These are phyloP conservation scores for Penicillium brevicompactum DNA, from an alignment of 2,329 filamentous ascomycete species.

Conservation along the genomic window DNA sequence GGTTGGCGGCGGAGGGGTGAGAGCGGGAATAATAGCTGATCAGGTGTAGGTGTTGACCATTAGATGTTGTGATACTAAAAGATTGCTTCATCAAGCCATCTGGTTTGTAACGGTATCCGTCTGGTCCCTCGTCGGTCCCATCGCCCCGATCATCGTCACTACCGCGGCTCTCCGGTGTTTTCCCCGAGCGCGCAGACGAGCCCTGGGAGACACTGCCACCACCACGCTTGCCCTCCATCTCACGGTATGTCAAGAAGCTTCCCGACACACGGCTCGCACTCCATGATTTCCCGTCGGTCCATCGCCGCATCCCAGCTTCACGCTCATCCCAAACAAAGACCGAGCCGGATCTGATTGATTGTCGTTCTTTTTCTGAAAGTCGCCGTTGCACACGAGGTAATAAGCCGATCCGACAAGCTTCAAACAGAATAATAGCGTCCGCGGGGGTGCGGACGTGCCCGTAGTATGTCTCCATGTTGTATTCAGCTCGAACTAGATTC, in stretches of 20 bases:
- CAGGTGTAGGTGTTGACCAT: slow-evolving; percentile 87
- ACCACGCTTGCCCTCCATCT: slow-evolving; percentile 98
- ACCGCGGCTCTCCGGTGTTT: slow-evolving; percentile 79
- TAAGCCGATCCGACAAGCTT: slow-evolving; percentile 87
- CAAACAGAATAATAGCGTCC: slow-evolving; percentile 98
- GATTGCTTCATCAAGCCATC: slow-evolving; percentile 99
- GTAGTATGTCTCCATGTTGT: slow-evolving; percentile 89
- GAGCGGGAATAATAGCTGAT: slow-evolving; percentile 95
- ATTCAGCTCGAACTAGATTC: background rate
- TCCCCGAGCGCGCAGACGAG: slow-evolving; percentile 62
- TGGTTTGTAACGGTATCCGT: slow-evolving; percentile 91
- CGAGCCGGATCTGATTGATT: slow-evolving; percentile 92
- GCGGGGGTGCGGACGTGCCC: slow-evolving; percentile 92
- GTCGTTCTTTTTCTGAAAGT: slow-evolving; percentile 93
- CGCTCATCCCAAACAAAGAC: slow-evolving; percentile 99
- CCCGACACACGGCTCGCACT: slow-evolving; percentile 96
- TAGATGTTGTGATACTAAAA: slow-evolving; percentile 95
- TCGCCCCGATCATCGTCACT: slow-evolving; percentile 80
- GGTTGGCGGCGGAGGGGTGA: slow-evolving; percentile 68
- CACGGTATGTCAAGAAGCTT: slow-evolving; percentile 94
- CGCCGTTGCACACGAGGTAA: slow-evolving; percentile 89
- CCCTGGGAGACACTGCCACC: slow-evolving; percentile 67
- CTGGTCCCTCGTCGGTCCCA: slow-evolving; percentile 70
- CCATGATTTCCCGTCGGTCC: slow-evolving; percentile 99
- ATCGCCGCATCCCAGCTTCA: slow-evolving; percentile 95